Evolutionary conservation across 1,284 basidiomycete genomes (phyloP).

Genomic region (Paramarasmius palmivorus): DNA sequence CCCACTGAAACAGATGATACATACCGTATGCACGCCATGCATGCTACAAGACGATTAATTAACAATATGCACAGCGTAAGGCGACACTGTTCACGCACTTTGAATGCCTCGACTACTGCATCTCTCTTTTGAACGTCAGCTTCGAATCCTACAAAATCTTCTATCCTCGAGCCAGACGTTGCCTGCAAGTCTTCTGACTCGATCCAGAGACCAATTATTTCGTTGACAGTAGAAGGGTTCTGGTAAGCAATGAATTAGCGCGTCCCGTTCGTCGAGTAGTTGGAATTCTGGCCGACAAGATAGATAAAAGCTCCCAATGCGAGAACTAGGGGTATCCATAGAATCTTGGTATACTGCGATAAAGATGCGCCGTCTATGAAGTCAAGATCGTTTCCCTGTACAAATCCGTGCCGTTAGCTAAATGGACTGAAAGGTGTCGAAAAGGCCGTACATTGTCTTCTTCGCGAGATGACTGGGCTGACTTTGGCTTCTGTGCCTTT

Average conservation of each 20-base stretch:
- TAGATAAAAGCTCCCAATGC: slow-evolving; percentile 16
- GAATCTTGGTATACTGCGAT: slow-evolving; percentile 16
- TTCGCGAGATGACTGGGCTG: not conserved
- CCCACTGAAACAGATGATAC: slow-evolving; percentile 15
- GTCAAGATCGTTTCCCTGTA: not conserved
- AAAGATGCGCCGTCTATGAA: slow-evolving; percentile 12
- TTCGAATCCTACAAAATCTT: slow-evolving; percentile 28
- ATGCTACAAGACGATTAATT: slow-evolving; percentile 45
- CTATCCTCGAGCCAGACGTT: slow-evolving; percentile 19
- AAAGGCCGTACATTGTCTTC: too few species aligned
- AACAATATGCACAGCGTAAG: not conserved
- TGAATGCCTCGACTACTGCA: slow-evolving; percentile 77
- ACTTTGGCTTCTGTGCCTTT: not conserved
- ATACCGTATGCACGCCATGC: slow-evolving; percentile 81
- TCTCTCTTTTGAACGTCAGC: slow-evolving; percentile 66
- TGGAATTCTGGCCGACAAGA: slow-evolving; percentile 7
- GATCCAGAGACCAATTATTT: slow-evolving; percentile 29
- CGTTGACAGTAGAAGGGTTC: slow-evolving; percentile 20
- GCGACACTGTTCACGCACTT: slow-evolving; percentile 45
- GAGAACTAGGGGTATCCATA: slow-evolving; percentile 17
- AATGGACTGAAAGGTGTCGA: too few species aligned
- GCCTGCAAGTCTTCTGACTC: slow-evolving; percentile 33
- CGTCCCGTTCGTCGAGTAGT: not conserved
- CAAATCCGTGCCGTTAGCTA: too few species aligned
- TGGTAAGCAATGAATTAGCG: slow-evolving; percentile 4